These are phyloP conservation scores for Boechera divaricarpa DNA, from an alignment of 345 rosid genomes.

Conservation along the genomic window DNA sequence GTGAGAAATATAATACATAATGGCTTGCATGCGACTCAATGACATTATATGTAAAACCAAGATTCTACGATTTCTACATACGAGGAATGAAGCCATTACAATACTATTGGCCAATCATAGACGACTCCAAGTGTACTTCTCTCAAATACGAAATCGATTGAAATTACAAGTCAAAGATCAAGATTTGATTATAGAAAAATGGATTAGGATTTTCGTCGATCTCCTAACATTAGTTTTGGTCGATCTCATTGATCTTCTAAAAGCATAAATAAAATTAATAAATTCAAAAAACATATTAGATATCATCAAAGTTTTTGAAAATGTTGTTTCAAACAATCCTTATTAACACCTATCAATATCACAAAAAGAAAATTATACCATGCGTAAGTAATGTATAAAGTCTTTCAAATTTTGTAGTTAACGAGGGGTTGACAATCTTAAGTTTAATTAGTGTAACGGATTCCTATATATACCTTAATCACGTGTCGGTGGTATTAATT, in stretches of 20 bases:
- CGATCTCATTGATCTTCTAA: no score
- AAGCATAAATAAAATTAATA: neutral
- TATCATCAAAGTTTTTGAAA: neutral
- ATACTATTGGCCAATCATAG: constrained; percentile 75
- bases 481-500: constrained; percentile 8
- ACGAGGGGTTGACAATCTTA: constrained; percentile 27
- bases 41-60: constrained; percentile 56
- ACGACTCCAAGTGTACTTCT: constrained; percentile 54
- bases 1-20: constrained; percentile 62
- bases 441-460: neutral
- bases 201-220: neutral
- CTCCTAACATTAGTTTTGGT: no score
- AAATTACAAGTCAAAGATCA: neutral
- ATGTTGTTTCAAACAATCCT: neutral
- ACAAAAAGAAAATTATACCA: neutral
- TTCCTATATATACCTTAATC: constrained; percentile 18
- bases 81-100: constrained; percentile 70
- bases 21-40: constrained; percentile 65
- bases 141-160: constrained; percentile 53
- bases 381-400: constrained; percentile 2
- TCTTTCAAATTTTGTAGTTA: neutral
- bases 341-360: neutral
- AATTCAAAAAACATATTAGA: neutral
- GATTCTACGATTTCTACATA: constrained; percentile 62
- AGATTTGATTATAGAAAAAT: no score